Evolutionary conservation across 2,329 filamentous ascomycete species (phyloP).

Genomic region (Chrysoporthe austroafricana): DNA sequence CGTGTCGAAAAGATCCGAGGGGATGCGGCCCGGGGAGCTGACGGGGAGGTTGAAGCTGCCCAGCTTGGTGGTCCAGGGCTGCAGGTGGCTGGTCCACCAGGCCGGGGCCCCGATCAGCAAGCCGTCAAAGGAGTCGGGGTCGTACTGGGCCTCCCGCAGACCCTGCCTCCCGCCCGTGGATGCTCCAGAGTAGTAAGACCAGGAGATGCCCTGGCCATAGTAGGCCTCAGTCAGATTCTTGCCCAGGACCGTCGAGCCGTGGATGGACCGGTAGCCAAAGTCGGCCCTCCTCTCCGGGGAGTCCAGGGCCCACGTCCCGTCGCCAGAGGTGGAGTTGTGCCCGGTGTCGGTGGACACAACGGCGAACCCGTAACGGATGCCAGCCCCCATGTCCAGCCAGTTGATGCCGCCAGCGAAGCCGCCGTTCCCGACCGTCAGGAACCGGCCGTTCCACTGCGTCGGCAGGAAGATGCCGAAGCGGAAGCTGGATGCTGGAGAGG

Average conservation of each 20-base stretch:
- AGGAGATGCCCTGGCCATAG: constrained; percentile 48
- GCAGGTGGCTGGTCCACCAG: constrained; percentile 47
- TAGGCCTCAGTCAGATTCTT: constrained; percentile 55
- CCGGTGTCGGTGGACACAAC: constrained; percentile 50
- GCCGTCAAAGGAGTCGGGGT: constrained; percentile 61
- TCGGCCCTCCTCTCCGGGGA: constrained; percentile 42
- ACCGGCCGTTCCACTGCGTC: constrained; percentile 40
- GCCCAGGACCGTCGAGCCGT: constrained; percentile 53
- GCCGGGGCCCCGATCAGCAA: constrained; percentile 55
- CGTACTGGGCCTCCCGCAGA: constrained; percentile 55
- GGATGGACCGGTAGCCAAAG: constrained; percentile 48
- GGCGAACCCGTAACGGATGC: constrained; percentile 45
- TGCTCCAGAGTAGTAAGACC: constrained; percentile 61
- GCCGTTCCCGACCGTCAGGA: constrained; percentile 44
- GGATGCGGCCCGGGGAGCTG: constrained; percentile 46
- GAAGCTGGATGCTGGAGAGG: constrained; percentile 39
- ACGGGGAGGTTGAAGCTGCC: constrained; percentile 50
- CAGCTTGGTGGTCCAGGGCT: constrained; percentile 43
- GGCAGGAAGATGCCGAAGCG: constrained; percentile 46
- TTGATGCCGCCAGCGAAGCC: constrained; percentile 42
- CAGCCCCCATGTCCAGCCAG: constrained; percentile 37
- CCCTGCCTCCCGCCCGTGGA: constrained; percentile 65
- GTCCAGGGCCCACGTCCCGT: constrained; percentile 45
- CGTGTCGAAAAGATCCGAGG: constrained; percentile 43
- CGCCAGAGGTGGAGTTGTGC: constrained; percentile 39